Base-by-base conservation (phyloP, 257 asterid genomes). In the Ilex aquifolium region DNA sequence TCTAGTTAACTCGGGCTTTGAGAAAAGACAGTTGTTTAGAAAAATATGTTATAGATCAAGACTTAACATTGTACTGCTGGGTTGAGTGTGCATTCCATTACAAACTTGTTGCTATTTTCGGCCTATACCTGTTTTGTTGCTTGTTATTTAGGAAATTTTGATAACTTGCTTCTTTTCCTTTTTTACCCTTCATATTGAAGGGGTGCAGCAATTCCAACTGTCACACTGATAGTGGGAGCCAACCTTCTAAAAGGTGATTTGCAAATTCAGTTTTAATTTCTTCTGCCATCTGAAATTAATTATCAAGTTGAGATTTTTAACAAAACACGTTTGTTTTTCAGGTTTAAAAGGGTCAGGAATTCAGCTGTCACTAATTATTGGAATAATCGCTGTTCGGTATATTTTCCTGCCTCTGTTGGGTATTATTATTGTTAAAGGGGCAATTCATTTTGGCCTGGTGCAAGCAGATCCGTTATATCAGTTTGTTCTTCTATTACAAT, bases 171-270 rank as follows among this genome's bases (percentile, higher is more conserved):
- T 44, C 11, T 44, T 44, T 7, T 13, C 50, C 50, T 44, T 44
- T 44, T 44, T 44, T 44, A 7, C 9, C 50, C 50, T 0, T 44
- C 0, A 7, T 21, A n/a, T 69, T 57, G 44, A 31, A 72, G 77
- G 51, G 77, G 61, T 5, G 73, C 77, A 36, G 69, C 77, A 67
- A 67, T 72, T 31, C 77, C 77, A 16, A 46, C 68, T 1, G 56
- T 72, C 39, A 57, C 77, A 62, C 40, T 72, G 62, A 62, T 72
- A 50, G 61, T 72, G n/a, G 77, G 77, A 13, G 72, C 58, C 32
- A 72, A 72, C 56, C 72, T 72, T 44, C 69, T 72, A 11, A 67
- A 21, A 57, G 76, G 76, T 72, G 62, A 44, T 44, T 13, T 12
- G 11, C 16, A 11, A 17, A 5, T 44, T 4, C 48, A 9, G 16